Conservation (phyloP, 441 rosid genomes). For the Corymbia citriodora region DNA sequence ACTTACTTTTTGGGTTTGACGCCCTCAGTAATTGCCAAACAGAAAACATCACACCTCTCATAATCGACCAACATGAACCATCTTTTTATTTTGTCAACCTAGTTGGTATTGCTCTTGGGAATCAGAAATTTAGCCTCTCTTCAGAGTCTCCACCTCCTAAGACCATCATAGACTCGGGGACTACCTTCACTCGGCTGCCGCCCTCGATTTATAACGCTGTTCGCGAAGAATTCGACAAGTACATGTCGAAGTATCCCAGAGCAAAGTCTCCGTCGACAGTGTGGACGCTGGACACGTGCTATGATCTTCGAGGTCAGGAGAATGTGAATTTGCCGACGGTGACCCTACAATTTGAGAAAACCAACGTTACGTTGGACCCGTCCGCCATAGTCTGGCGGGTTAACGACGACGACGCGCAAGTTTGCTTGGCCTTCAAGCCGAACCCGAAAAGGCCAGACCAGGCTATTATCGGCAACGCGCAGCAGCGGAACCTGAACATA, state of each 20-base stretch:
- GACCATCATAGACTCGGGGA: not conserved
- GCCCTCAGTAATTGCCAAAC: not conserved
- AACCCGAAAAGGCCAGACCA: not conserved
- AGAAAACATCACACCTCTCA: not conserved
- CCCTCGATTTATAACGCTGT: not conserved
- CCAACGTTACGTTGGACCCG: not conserved
- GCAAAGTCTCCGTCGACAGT: not conserved
- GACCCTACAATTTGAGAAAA: not conserved
- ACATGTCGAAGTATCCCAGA: not conserved
- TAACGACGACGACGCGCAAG: not conserved
- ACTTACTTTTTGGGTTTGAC: constrained; percentile 17
- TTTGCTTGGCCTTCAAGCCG: not conserved
- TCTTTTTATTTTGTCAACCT: not conserved
- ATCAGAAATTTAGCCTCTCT: not conserved
- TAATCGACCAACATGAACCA: not conserved
- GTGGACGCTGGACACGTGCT: not conserved
- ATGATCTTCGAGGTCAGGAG: not conserved
- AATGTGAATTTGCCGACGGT: not conserved
- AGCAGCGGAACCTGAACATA: not conserved
- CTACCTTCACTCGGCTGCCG: not conserved
- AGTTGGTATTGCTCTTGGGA: not conserved
- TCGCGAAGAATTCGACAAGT: not conserved
- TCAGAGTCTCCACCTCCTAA: not conserved
- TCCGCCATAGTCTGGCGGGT: not conserved
- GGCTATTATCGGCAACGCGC: not conserved